phyloP scores from a whole-genome alignment of 306 rosid species.

The Acacia melanoxylon region DNA sequence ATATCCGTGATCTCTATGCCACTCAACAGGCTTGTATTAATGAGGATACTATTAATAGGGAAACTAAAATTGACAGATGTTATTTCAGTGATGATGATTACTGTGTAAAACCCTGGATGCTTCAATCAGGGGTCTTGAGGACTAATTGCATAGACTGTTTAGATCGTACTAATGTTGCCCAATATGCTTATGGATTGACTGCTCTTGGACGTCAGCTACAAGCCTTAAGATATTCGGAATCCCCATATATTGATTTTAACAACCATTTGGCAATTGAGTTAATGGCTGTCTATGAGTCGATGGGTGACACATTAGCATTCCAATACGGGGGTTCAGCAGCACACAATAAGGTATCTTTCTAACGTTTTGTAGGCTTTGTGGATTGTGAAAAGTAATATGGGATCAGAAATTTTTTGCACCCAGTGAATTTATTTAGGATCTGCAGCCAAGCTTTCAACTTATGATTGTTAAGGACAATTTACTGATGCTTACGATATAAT shows the following conservation, averaged over 20 bases:
- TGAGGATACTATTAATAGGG: constrained; percentile 47
- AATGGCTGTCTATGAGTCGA: constrained; percentile 78
- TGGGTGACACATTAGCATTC: constrained; percentile 92
- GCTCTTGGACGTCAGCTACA: constrained; percentile 81
- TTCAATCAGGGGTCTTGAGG: constrained; percentile 87
- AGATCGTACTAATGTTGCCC: constrained; percentile 99
- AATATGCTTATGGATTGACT: constrained; percentile 85
- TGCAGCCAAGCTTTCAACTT: not conserved
- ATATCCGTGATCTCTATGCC: constrained; percentile 36
- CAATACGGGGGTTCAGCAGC: constrained; percentile 99
- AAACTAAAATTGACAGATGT: constrained; percentile 41
- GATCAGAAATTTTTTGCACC: not conserved
- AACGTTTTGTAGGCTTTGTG: not conserved
- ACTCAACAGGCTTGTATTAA: constrained; percentile 44
- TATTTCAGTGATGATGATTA: constrained; percentile 34
- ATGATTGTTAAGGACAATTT: not conserved
- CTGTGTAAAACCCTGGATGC: constrained; percentile 40
- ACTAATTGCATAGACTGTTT: constrained; percentile 98
- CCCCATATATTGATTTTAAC: constrained; percentile 65
- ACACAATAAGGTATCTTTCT: constrained; percentile 83
- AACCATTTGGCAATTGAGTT: constrained; percentile 78
- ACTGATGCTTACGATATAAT: not conserved
- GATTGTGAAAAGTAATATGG: constrained; percentile 9
- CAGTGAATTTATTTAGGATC: constrained; percentile 22
- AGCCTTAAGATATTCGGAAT: constrained; percentile 57